Conservation (phyloP, 768 basidiomycete genomes). For the Russula abietina region DNA sequence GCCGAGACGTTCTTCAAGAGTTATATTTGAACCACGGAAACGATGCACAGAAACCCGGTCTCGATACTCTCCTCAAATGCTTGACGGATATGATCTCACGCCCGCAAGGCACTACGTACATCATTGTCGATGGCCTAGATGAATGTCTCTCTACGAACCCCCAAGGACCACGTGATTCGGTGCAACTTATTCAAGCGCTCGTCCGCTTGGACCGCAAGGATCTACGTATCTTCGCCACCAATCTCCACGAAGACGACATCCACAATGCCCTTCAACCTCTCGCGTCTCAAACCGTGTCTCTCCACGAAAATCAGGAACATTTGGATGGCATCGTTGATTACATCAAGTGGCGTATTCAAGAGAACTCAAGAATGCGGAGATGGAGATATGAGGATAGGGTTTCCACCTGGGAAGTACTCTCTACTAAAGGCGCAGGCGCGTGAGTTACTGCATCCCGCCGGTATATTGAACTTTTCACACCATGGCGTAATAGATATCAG, state of each 20-base stretch:
- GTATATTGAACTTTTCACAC: background rate
- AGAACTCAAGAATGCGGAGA: constrained; percentile 25
- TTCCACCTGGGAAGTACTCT: constrained; percentile 15
- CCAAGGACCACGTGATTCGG: constrained; percentile 4
- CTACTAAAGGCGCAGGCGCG: constrained; percentile 12
- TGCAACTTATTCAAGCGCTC: constrained; percentile 10
- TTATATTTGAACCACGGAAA: constrained; percentile 6
- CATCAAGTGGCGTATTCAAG: constrained; percentile 20
- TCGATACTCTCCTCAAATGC: constrained; percentile 14
- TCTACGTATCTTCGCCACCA: constrained; percentile 15
- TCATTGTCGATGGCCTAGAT: constrained; percentile 28
- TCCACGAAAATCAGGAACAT: constrained; percentile 12
- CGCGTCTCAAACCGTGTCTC: constrained; percentile 4
- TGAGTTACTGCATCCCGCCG: constrained; percentile 3
- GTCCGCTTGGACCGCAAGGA: constrained; percentile 7
- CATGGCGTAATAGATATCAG: constrained; percentile 25
- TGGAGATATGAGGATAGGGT: constrained; percentile 11
- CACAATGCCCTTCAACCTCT: constrained; percentile 3
- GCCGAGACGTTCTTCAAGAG: background rate
- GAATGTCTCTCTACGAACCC: constrained; percentile 21
- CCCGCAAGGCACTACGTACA: constrained; percentile 15
- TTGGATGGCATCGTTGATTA: constrained; percentile 2
- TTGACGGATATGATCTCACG: constrained; percentile 16
- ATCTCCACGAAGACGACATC: background rate
- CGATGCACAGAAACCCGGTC: background rate